Conservation (phyloP, 805 yeast species). For the Nakazawaea ishiwadae region DNA sequence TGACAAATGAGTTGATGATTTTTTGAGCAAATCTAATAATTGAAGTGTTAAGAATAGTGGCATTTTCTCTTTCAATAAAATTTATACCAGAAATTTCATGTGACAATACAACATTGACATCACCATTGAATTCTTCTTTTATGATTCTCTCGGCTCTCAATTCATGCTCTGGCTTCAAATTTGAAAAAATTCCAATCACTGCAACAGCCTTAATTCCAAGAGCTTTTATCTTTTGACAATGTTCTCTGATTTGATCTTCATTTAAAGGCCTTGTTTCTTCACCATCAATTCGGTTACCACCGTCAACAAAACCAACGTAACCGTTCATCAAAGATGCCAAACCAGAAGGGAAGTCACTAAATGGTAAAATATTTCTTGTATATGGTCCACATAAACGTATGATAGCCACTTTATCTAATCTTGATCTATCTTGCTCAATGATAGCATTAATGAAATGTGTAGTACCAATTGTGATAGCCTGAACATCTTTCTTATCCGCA, state of each 20-base stretch:
- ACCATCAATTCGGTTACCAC: slow-evolving; percentile 41
- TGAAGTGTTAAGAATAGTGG: slow-evolving; percentile 42
- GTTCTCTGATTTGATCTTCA: slow-evolving; percentile 25
- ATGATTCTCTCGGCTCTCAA: slow-evolving; percentile 28
- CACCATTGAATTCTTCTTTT: slow-evolving; percentile 29
- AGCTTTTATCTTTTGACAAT: slow-evolving; percentile 27
- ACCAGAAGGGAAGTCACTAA: slow-evolving; percentile 40
- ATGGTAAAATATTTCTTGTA: slow-evolving; percentile 32
- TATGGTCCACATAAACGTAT: slow-evolving; percentile 44
- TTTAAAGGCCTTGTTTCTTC: slow-evolving; percentile 28
- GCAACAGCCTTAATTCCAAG: slow-evolving; percentile 33
- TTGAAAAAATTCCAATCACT: slow-evolving; percentile 37
- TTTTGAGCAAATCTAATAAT: slow-evolving; percentile 37
- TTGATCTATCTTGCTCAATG: slow-evolving; percentile 37
- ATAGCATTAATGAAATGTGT: slow-evolving; percentile 50
- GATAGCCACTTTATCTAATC: slow-evolving; percentile 41
- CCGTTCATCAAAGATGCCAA: slow-evolving; percentile 30
- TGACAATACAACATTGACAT: slow-evolving; percentile 29
- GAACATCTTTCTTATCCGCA: slow-evolving; percentile 23
- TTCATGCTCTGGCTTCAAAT: slow-evolving; percentile 36
- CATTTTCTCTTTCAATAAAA: slow-evolving; percentile 41
- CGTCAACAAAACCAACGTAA: slow-evolving; percentile 29
- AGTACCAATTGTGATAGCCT: slow-evolving; percentile 45
- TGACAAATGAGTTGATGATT: slow-evolving; percentile 34
- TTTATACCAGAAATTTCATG: slow-evolving; percentile 40